Base-by-base conservation (phyloP, 176 grass and related monocot species). In the Cocos nucifera region DNA sequence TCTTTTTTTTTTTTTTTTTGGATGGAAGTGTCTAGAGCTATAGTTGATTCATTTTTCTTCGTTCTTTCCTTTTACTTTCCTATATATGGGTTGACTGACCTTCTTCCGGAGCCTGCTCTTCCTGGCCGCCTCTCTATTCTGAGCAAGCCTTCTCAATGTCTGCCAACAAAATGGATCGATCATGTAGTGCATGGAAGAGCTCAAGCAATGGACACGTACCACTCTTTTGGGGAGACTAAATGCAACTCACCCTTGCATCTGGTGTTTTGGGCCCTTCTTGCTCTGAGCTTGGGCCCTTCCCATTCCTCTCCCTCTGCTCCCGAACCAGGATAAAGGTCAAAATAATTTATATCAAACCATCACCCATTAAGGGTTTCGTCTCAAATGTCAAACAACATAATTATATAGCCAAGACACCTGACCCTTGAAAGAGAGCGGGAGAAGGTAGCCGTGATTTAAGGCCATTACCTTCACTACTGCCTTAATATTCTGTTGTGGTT, bases 51-150 rank as follows among this genome's bases (percentile, higher is more conserved):
- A 30, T 30, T 44, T 44, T 44, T 44, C 35, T 12, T 44, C 35
- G 3, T 9, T 49, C 59, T 59, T 69, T 68, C 22, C 65, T 78
- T 24, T 35, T 55, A 51, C 28, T 51, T 15, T 54, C 16, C 56
- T 71, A 29, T n/a, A n/a, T n/a, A n/a, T 7, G 6, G 54, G 19
- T 59, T 49, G 62, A 24, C 2, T 50, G 39, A 95, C 90, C 90
- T 95, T 95, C 80, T 89, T 95, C 49, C 90, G 80, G 49, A 95
- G 60, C 86, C 90, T 86, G 54, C 90, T 95, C 66, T 95, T 95
- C 71, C 83, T 90, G 7, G 90, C 90, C 30, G 90, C 90, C 66
- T 95, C 90, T 81, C 90, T 84, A 74, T 95, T 95, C 69, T 95
- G 90, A 25, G 86, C 90, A 71, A 95, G 90, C 71, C 90, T 82